Evolutionary conservation across 192 early-diverging fungal species (phyloP), one percentile per base, ranked within the genome.

Genomic region (Kappamyces sp.): DNA sequence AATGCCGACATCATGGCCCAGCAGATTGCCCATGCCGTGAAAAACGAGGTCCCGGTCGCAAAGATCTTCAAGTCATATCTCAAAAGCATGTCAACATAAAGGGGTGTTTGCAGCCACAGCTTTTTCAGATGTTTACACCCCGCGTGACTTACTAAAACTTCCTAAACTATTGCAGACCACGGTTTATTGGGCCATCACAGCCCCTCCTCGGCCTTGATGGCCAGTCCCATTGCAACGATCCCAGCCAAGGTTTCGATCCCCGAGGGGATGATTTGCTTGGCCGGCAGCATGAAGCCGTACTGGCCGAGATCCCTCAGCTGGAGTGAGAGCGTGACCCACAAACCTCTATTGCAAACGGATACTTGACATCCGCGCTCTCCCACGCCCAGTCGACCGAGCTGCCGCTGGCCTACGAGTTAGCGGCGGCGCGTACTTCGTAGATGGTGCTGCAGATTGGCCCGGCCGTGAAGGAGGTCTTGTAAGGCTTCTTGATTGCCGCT

Each of bases 381-480:
- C 82, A 86, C 0, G 76, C 75, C 73, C 73, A 84, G 65, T 86
- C 84, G 50, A 80, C 63, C 13, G 70, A 74, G 58, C 70, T 72
- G 52, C 84, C 84, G 40, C 50, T 53, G 33, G 72, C 59, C 39
- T 67, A 54, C 58, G 46, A 52, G 10, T 10, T 52, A 52, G 10
- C n/a, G 10, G 42, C 12, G 23, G 23, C 23, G 23, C 23, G 23
- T 23, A 23, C 72, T 49, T 78, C 79, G 47, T 82, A 82, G 34
- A 82, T 84, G 44, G 76, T 76, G 35, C 76, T 69, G 70, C 84
- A 86, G 23, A 84, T 79, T 37, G 76, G 62, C 40, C 84, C 84
- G 12, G 73, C 64, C 7, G 72, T 74, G 69, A 78, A 85, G 49
- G 58, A 66, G n/a, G 67, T 74, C 32, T 75, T 77, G 50, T 85